Evolutionary conservation across 2,329 filamentous ascomycete species (phyloP), one percentile per base, ranked within the genome.

Genomic region (Aureobasidium pullulans): DNA sequence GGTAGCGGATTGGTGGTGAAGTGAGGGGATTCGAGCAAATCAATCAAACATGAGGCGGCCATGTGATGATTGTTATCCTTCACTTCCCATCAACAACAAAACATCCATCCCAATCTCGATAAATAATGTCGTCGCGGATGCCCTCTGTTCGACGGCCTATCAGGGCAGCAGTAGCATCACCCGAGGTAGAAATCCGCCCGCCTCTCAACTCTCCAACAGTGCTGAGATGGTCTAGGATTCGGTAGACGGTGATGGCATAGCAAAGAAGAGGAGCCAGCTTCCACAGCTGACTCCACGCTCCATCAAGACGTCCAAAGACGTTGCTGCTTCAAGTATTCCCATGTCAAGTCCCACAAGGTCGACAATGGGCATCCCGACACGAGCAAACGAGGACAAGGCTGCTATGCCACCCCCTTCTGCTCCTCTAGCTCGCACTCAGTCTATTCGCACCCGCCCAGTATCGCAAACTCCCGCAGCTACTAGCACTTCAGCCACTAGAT

Each of bases 171-270:
- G 29, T 36, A 58, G 31, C 23, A 23, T 23, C 28, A 49, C 4
- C 34, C 44, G 54, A 58, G 54, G 54, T 58, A 58, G 54, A 15
- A 23, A 8, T 58, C 36, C 44, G 28, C 40, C 7, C 10, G 23
- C 43, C 43, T 48, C 54, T 58, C 54, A 48, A 58, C 43, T 43
- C 54, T 58, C 29, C 54, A 58, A 58, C 54, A 58, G 54, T 29
- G 54, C 54, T 58, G 54, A 58, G 54, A 58, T 42, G 54, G 54
- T 48, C 16, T 37, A 56, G 52, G 52, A 56, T 19, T 44, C 40
- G 29, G 52, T 28, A 56, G 52, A 43, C 16, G 42, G 36, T 15
- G 31, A 39, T 16, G 34, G 16, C 32, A 39, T 31, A 4, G 53
- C 36, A 6, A 47, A 57, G 36, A 58, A 48, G 44, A 58, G 36